Evolutionary conservation across 805 yeast species (phyloP), one percentile per base, ranked within the genome.

Genomic region (Wickerhamiella bombiphila): DNA sequence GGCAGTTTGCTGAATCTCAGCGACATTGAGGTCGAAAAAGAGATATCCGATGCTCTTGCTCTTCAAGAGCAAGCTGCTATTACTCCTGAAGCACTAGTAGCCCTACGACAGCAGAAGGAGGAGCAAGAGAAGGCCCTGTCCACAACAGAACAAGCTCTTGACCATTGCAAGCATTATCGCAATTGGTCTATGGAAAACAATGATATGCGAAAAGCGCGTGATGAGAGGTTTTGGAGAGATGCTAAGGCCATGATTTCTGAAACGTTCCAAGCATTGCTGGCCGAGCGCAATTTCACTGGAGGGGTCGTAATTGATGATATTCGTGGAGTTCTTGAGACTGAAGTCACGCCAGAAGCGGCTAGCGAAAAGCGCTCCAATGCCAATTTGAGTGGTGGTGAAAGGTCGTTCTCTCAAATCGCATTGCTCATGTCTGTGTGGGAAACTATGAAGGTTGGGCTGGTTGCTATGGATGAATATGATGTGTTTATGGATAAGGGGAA

Each of bases 401-500:
- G 86, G 54, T 83, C 96, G 0, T 88, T 79, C 56, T 75, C 94
- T 0, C 98, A 93, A 55, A 76, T 88, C 44, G 80, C 96, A 0
- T 66, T 91, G 41, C 59, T 91, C 33, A 63, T 88, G 42, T 78
- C 96, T 0, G 79, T 93, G 21, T 91, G 99, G 99, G 74, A 74
- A 45, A 77, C 82, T 20, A 86, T 91, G 94, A 74, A 78, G 43
- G 77, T 93, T 0, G 72, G 80, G 40, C 70, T 91, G 15, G 71
- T 93, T 42, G 96, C 96, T 0, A 61, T 91, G 42, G 99, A 91
- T 58, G 99, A 91, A 57, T 91, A 63, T 56, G 99, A 91, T 59
- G 98, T 91, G 16, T 91, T 76, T 52, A 91, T 91, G 98, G 99
- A 91, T 57, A 82, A 83, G 35, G 81, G 83, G 14, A 85, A 86